Conservation (phyloP, 306 rosid species). For the Herpetospermum pedunculosum region DNA sequence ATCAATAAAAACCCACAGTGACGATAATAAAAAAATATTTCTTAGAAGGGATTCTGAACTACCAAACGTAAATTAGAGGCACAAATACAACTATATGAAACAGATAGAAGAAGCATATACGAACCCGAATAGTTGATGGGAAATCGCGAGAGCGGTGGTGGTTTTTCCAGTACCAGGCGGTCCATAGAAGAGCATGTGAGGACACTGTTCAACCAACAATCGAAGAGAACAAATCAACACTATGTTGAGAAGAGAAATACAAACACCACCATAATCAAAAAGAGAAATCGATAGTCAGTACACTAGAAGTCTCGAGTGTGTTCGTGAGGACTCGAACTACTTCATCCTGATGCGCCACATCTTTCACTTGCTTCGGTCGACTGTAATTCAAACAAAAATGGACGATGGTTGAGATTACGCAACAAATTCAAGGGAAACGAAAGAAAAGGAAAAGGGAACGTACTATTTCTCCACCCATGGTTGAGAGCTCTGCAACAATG, state of each 20-base stretch:
- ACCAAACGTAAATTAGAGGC: neutral
- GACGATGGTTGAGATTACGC: neutral
- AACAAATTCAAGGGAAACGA: neutral
- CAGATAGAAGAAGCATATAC: neutral
- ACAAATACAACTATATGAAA: neutral
- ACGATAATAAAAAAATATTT: neutral
- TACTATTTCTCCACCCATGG: conserved; percentile 98
- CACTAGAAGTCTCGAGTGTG: conserved; percentile 76
- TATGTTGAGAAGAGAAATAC: neutral
- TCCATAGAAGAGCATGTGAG: conserved; percentile 93
- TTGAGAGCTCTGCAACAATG: conserved; percentile 62
- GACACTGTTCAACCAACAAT: conserved; percentile 38
- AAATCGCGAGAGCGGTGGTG: conserved; percentile 85
- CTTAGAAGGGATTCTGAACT: neutral
- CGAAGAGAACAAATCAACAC: neutral
- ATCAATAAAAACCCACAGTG: neutral
- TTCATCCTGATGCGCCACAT: conserved; percentile 91
- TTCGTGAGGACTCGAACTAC: conserved; percentile 86
- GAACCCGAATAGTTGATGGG: conserved; percentile 82
- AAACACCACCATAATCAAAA: neutral
- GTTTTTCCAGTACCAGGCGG: conserved; percentile 96
- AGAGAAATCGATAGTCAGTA: conserved; percentile 14
- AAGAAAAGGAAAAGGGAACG: neutral
- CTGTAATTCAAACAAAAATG: conserved; percentile 24
- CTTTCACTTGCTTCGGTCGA: conserved; percentile 87